phyloP scores from a whole-genome alignment of 805 yeast species.

The Candida coleopterorum region DNA sequence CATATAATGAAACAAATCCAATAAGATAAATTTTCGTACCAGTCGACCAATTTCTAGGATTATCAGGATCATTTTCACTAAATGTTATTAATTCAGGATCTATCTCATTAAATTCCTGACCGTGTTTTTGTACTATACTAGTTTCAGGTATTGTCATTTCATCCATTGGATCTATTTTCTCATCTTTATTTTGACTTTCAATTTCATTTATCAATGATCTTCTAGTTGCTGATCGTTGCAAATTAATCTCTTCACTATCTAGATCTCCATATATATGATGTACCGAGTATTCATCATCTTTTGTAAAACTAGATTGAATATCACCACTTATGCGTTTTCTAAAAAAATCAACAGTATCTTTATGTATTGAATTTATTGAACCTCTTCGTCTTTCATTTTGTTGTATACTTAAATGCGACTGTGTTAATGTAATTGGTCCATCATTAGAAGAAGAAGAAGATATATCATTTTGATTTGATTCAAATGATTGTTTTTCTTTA shows the following conservation, averaged over 20 bases:
- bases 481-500: slow-evolving; percentile 8
- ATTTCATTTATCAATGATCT: slow-evolving; percentile 23
- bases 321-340: slow-evolving; percentile 14
- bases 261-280: slow-evolving; percentile 31
- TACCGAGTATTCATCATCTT: slow-evolving; percentile 15
- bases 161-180: slow-evolving; percentile 7
- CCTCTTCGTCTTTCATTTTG: slow-evolving; percentile 16
- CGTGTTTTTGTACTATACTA: slow-evolving; percentile 20
- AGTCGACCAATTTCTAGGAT: slow-evolving; percentile 32
- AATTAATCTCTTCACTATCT: slow-evolving; percentile 23
- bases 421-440: slow-evolving; percentile 13
- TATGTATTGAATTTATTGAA: slow-evolving; percentile 12
- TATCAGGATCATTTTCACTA: slow-evolving; percentile 29
- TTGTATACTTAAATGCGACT: slow-evolving; percentile 3
- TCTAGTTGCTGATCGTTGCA: slow-evolving; percentile 28
- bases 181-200: slow-evolving; percentile 13
- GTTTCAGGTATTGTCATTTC: slow-evolving; percentile 18
- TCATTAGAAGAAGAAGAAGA: slow-evolving; percentile 11
- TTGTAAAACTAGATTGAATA: slow-evolving; percentile 2
- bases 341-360: slow-evolving; percentile 15
- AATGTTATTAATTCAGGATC: slow-evolving; percentile 38
- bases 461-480: slow-evolving; percentile 2
- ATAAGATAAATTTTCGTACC: slow-evolving; percentile 18
- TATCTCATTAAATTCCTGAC: slow-evolving; percentile 25
- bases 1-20: slow-evolving; percentile 29